A percentile compares a stretch with the other conserved stretches of the same genome.
These are phyloP conservation scores for Parasitella parasitica DNA, from an alignment of 371 early-diverging fungal genomes.

Conservation along the genomic window DNA sequence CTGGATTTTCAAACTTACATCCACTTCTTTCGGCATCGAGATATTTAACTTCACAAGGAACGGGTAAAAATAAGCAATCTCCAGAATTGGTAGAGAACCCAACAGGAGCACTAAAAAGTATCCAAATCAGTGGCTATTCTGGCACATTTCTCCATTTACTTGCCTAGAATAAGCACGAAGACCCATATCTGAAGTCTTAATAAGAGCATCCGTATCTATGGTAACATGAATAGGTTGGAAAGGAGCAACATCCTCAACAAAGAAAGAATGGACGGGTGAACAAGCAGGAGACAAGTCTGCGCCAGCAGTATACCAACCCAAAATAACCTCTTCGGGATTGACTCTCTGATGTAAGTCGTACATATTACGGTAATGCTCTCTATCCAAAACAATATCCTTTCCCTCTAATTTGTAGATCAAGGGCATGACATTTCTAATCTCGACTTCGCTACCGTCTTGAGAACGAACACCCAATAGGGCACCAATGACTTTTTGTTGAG, in stretches of 20 bases:
- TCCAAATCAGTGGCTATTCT: not conserved
- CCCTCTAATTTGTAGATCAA: conserved; percentile 75
- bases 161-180: conserved; percentile 77
- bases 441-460: conserved; percentile 84
- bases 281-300: conserved; percentile 70
- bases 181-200: conserved; percentile 68
- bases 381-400: conserved; percentile 74
- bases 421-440: conserved; percentile 87
- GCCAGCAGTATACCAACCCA: conserved; percentile 93
- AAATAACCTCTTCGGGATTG: conserved; percentile 85
- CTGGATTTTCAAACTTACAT: conserved; percentile 54
- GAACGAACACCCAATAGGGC: conserved; percentile 84
- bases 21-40: conserved; percentile 86
- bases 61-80: conserved; percentile 83
- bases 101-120: conserved; percentile 60
- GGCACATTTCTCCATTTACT: not conserved
- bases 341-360: conserved; percentile 85
- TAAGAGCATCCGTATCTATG: conserved; percentile 77
- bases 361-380: conserved; percentile 87
- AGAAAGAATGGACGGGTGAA: conserved; percentile 86
- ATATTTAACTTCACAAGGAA: conserved; percentile 87
- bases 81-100: conserved; percentile 68
- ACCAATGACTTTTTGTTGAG: conserved; percentile 84
- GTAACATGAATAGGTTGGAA: conserved; percentile 85
- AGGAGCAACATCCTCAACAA: conserved; percentile 78